phyloP scores from a whole-genome alignment of 805 yeast species.

The Cyberlindnera euphorbiae region DNA sequence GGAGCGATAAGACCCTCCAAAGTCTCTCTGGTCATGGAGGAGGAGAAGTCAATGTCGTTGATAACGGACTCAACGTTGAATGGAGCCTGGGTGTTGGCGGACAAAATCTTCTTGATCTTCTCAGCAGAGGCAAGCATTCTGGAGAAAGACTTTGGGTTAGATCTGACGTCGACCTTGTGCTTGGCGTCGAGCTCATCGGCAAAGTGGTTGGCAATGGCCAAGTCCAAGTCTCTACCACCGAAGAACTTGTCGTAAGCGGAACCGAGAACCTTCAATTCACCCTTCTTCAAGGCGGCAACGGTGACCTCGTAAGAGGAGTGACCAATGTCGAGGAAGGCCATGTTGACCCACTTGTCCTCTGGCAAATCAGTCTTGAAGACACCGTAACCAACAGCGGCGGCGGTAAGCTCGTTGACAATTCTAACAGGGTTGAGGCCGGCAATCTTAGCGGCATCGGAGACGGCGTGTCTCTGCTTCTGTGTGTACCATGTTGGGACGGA shows the following conservation, averaged over 20 bases:
- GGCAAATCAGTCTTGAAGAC: conserved; percentile 96
- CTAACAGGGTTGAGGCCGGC: conserved; percentile 98
- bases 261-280: conserved; percentile 90
- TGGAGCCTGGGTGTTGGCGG: conserved; percentile 94
- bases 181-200: conserved; percentile 88
- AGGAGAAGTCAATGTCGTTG: conserved; percentile 94
- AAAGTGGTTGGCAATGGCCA: conserved; percentile 89
- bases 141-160: conserved; percentile 91
- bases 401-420: conserved; percentile 94
- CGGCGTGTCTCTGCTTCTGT: conserved; percentile 94
- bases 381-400: conserved; percentile 99
- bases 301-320: conserved; percentile 92
- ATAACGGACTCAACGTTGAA: conserved; percentile 93
- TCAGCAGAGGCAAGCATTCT: conserved; percentile 91
- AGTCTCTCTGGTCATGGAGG: conserved; percentile 84
- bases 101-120: conserved; percentile 88
- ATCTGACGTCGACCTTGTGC: conserved; percentile 88
- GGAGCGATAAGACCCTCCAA: conserved; percentile 88
- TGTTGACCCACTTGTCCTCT: conserved; percentile 84
- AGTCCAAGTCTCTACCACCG: conserved; percentile 97
- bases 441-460: conserved; percentile 89
- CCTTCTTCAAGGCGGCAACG: conserved; percentile 88
- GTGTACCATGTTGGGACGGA: conserved; percentile 98
- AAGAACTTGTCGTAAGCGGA: conserved; percentile 92
- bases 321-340: conserved; percentile 95